Evolutionary conservation across 305 asterid species (phyloP).

Genomic region (Fraxinus paxiana): DNA sequence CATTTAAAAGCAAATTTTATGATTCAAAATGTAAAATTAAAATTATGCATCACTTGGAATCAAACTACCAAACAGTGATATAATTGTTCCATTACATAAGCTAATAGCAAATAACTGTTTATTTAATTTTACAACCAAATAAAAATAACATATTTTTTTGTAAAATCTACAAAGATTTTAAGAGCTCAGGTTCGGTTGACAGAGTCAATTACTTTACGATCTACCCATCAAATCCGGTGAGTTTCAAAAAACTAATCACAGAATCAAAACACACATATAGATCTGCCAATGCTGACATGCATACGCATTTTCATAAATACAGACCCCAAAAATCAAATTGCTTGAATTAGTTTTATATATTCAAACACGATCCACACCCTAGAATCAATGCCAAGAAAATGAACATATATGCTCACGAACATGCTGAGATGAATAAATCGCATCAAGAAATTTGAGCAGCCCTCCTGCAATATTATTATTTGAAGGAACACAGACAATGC

Average conservation of each 20-base stretch:
- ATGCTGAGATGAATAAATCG: not conserved
- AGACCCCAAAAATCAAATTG: constrained; percentile 1
- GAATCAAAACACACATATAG: not conserved
- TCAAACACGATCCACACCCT: not conserved
- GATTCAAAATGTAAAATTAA: not conserved
- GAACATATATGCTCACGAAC: not conserved
- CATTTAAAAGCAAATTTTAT: not conserved
- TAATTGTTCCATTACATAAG: not conserved
- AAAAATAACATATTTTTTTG: not conserved
- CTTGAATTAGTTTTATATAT: not conserved
- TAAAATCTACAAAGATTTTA: not conserved
- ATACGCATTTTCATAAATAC: not conserved
- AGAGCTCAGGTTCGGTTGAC: not conserved
- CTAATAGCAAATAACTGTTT: not conserved
- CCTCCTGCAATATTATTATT: constrained; percentile 12
- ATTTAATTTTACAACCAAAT: not conserved
- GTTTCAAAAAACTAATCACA: not conserved
- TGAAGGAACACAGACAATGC: constrained; percentile 24
- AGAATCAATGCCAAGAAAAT: not conserved
- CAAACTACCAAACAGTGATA: not conserved
- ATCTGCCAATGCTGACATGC: not conserved
- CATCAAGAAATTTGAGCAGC: not conserved
- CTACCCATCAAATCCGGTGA: not conserved
- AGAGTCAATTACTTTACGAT: not conserved
- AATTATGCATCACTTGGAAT: not conserved